Base-by-base conservation (phyloP, 2,329 filamentous ascomycete genomes). In the Bisporella sp. region DNA sequence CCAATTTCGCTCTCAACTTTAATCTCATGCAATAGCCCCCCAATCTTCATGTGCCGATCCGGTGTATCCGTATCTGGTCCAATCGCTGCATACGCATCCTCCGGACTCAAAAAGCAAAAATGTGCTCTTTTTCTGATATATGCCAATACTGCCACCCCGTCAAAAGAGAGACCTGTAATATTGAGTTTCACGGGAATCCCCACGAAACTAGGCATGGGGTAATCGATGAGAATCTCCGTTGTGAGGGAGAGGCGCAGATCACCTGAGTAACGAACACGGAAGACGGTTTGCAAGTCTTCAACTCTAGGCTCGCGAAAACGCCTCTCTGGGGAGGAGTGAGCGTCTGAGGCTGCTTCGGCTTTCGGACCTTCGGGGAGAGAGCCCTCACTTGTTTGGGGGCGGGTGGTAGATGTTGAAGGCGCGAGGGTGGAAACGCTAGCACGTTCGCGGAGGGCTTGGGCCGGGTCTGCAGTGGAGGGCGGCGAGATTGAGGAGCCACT, bases 151-250 rank as follows among this genome's bases (percentile, higher is more conserved):
- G 91, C 92, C 7, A 97, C 88, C 1, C 93, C 93, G 65, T 99
- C 92, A 69, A 99, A 99, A 0, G 87, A 90, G 53, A 99, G 71
- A 0, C 93, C 93, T 1, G 93, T 97, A 59, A 99, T 95, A 66
- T 92, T 96, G 30, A 99, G 76, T 67, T 93, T 92, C 44, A 99
- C 78, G 1, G 93, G 93, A 54, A 99, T 92, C 9, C 91, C 90
- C 2, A 97, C 92, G 63, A 99, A 99, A 71, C 89, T 95, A 40
- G 91, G 91, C 89, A 97, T 97, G 1, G 93, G 93, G 66, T 99
- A 99, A 69, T 99, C 93, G 33, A 99, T 82, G 32, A 97, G 75
- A 41, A 99, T 96, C 69, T 97, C 91, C 1, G 93, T 91, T 29
- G 93, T 97, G 46, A 99, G 75, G 54, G 90, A 89, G 51, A 99